These are phyloP conservation scores for Davidsoniella virescens DNA, from an alignment of 2,329 filamentous ascomycete genomes.

Conservation along the genomic window DNA sequence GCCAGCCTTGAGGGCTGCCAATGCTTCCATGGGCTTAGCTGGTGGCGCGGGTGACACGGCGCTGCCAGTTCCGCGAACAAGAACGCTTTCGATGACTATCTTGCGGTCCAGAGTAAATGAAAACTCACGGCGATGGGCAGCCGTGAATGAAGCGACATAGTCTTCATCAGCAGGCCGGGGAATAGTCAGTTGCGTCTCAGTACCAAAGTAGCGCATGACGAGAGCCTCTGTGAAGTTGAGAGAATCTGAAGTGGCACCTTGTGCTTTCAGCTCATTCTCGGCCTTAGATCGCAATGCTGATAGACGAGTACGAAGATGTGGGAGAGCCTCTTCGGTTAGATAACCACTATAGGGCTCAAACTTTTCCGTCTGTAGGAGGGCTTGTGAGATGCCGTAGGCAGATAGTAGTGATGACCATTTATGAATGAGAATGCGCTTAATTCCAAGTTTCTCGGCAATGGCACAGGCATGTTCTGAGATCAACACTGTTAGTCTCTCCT, in stretches of 20 bases:
- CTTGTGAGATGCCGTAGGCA: constrained; percentile 30
- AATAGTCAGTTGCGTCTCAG: constrained; percentile 23
- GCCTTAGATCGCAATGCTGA: constrained; percentile 25
- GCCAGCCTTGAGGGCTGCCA: background rate
- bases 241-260: constrained; percentile 26
- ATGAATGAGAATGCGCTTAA: constrained; percentile 27
- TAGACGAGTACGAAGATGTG: constrained; percentile 16
- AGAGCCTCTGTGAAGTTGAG: constrained; percentile 29
- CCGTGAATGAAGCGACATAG: constrained; percentile 51
- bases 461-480: constrained; percentile 29
- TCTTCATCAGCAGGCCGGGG: constrained; percentile 23
- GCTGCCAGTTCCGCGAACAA: constrained; percentile 24
- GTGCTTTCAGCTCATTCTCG: constrained; percentile 13
- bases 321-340: constrained; percentile 11
- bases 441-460: constrained; percentile 27
- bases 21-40: background rate
- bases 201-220: constrained; percentile 25
- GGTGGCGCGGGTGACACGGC: background rate
- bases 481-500: background rate
- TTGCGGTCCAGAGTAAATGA: constrained; percentile 42
- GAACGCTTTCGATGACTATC: constrained; percentile 27
- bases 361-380: constrained; percentile 27
- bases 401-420: constrained; percentile 30
- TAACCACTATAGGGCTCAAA: constrained; percentile 22
- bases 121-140: constrained; percentile 59